Percentiles rank a stretch among this genome's conserved stretches.
phyloP scores from a whole-genome alignment of 208 protist species.

The Angomonas deanei region DNA sequence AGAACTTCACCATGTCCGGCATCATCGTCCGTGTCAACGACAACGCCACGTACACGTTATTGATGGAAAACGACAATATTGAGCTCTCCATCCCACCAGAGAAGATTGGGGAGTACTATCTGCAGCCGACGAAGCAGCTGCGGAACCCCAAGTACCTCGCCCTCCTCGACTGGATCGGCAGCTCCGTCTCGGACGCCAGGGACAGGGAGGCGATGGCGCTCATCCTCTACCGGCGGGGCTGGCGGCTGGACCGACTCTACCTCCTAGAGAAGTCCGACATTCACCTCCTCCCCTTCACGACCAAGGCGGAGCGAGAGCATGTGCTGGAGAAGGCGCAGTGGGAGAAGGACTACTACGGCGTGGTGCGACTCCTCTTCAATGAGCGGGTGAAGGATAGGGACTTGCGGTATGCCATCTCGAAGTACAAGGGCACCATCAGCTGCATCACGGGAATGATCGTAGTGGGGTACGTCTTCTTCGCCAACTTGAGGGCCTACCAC shows the following conservation, averaged over 20 bases:
- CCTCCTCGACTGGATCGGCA: constrained; percentile 64
- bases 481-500: constrained; percentile 42
- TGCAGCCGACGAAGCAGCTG: constrained; percentile 41
- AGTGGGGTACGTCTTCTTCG: constrained; percentile 52
- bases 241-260: constrained; percentile 68
- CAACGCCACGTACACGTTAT: constrained; percentile 67
- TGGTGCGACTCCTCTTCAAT: constrained; percentile 27
- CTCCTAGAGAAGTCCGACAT: constrained; percentile 75
- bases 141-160: constrained; percentile 60
- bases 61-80: constrained; percentile 71
- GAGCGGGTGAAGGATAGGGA: constrained; percentile 59
- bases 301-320: constrained; percentile 20
- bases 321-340: constrained; percentile 58
- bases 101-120: constrained; percentile 25
- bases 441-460: constrained; percentile 41
- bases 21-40: constrained; percentile 70
- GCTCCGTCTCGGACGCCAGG: constrained; percentile 47
- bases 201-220: constrained; percentile 63
- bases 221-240: constrained; percentile 75
- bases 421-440: constrained; percentile 69
- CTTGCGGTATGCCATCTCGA: constrained; percentile 44
- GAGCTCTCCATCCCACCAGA: constrained; percentile 65
- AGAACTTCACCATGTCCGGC: constrained; percentile 28
- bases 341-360: constrained; percentile 54
- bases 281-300: constrained; percentile 28